A percentile compares a stretch with the other conserved stretches of the same genome.
phyloP scores from a whole-genome alignment of 495 filamentous ascomycete genomes.

The Aspergillus haitiensis region DNA sequence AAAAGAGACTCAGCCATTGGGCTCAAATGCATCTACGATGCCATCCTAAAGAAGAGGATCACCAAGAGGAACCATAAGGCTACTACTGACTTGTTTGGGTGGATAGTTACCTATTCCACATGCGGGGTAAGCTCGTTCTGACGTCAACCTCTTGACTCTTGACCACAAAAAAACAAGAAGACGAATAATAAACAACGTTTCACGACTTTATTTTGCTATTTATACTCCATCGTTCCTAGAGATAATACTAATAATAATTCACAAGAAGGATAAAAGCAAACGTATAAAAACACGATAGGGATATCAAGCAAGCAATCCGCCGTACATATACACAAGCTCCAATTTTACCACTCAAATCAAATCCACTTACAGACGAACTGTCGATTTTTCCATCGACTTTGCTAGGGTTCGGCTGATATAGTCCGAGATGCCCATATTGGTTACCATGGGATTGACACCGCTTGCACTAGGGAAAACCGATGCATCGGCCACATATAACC shows the following conservation, averaged over 20 bases:
- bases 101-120: too few relatives aligned
- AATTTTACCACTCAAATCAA: not conserved
- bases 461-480: slow-evolving; percentile 88
- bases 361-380: slow-evolving; percentile 15
- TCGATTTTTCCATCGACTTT: slow-evolving; percentile 27
- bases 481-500: slow-evolving; percentile 79
- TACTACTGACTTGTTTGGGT: too few relatives aligned
- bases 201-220: too few relatives aligned
- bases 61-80: too few relatives aligned
- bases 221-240: not conserved
- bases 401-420: slow-evolving; percentile 44
- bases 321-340: not conserved
- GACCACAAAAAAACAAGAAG: too few relatives aligned
- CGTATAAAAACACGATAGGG: not conserved
- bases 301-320: not conserved
- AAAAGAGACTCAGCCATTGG: not conserved
- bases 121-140: too few relatives aligned
- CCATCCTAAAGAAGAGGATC: too few relatives aligned
- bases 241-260: not conserved
- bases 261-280: not conserved
- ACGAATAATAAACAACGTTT: too few relatives aligned
- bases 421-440: slow-evolving; percentile 77
- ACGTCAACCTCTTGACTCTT: too few relatives aligned
- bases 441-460: slow-evolving; percentile 94
- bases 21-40: too few relatives aligned